Evolutionary conservation across 2,329 filamentous ascomycete genomes (phyloP).

Genomic region (Aphanoascus verrucosus): DNA sequence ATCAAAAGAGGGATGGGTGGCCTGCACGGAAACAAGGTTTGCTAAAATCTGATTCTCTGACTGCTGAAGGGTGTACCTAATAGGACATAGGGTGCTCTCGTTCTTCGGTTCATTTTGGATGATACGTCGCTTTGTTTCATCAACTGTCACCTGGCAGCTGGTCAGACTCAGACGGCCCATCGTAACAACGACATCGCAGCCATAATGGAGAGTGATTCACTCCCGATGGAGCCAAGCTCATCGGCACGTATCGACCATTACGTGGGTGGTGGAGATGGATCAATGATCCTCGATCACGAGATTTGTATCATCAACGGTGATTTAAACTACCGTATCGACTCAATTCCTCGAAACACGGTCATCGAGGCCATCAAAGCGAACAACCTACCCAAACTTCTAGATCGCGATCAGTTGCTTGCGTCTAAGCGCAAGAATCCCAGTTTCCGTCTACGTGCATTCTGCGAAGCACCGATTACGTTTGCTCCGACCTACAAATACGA

Average conservation of each 20-base stretch:
- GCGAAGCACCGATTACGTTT: constrained; percentile 83
- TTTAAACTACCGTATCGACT: constrained; percentile 95
- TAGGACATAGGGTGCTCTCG: constrained; percentile 58
- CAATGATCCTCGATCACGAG: constrained; percentile 92
- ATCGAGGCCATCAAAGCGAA: constrained; percentile 71
- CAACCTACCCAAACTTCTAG: constrained; percentile 75
- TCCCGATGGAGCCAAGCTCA: constrained; percentile 62
- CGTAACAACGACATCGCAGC: constrained; percentile 86
- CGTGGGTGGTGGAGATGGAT: constrained; percentile 84
- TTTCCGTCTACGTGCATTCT: constrained; percentile 78
- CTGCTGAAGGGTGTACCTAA: not conserved
- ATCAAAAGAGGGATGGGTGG: constrained; percentile 96
- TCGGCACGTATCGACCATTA: constrained; percentile 64
- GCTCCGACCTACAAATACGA: constrained; percentile 98
- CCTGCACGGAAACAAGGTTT: constrained; percentile 79
- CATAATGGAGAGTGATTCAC: constrained; percentile 67
- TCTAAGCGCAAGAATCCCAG: constrained; percentile 80
- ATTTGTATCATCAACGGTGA: constrained; percentile 95
- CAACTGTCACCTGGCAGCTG: constrained; percentile 93
- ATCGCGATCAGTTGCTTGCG: constrained; percentile 85
- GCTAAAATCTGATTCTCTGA: constrained; percentile 14
- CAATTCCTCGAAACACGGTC: constrained; percentile 88
- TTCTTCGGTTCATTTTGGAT: constrained; percentile 85
- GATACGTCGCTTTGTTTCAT: constrained; percentile 92
- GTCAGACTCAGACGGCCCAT: constrained; percentile 78